Percentiles rank a stretch among this genome's conserved stretches.
Evolutionary conservation across 352 stramenopile species (phyloP).

Genomic region (Hyaloperonospora arabidopsidis): DNA sequence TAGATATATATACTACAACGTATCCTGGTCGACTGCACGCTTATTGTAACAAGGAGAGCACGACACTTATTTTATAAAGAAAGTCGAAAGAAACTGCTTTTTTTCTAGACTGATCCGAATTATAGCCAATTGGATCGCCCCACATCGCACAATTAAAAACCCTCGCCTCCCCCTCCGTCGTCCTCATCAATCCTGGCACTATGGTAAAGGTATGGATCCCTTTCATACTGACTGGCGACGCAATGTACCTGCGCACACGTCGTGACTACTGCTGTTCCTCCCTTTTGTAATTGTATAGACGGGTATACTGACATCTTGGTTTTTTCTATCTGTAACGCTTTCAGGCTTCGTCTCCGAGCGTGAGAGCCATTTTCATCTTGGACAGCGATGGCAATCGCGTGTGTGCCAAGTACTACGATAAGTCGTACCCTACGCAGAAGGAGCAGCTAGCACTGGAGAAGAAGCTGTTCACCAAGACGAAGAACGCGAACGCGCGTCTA

Average conservation of each 20-base stretch:
- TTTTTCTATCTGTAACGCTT: slow-evolving; percentile 6
- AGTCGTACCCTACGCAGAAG: slow-evolving; percentile 79
- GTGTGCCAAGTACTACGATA: slow-evolving; percentile 90
- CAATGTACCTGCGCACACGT: not conserved
- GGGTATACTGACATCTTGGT: slow-evolving; percentile 4
- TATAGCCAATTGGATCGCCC: slow-evolving; percentile 47
- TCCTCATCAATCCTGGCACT: slow-evolving; percentile 13
- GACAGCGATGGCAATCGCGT: slow-evolving; percentile 85
- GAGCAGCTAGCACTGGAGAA: slow-evolving; percentile 85
- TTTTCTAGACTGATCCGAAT: slow-evolving; percentile 1
- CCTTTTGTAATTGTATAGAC: not conserved
- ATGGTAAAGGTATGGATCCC: slow-evolving; percentile 54
- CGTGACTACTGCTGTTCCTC: not conserved
- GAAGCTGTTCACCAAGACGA: slow-evolving; percentile 87
- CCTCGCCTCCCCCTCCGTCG: slow-evolving; percentile 13
- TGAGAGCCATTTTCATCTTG: slow-evolving; percentile 85
- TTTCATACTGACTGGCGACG: slow-evolving; percentile 4
- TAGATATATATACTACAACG: too few species aligned
- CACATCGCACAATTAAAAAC: slow-evolving; percentile 28
- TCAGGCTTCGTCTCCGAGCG: slow-evolving; percentile 59
- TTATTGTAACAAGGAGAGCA: slow-evolving; percentile 1
- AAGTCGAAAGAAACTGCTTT: slow-evolving; percentile 2
- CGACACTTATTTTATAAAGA: slow-evolving; percentile 20
- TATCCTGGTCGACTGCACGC: not conserved
- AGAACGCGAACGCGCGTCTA: slow-evolving; percentile 76